Evolutionary conservation across 2,329 filamentous ascomycete genomes (phyloP), one percentile per base, ranked within the genome.

Genomic region (Aspergillus sp.): DNA sequence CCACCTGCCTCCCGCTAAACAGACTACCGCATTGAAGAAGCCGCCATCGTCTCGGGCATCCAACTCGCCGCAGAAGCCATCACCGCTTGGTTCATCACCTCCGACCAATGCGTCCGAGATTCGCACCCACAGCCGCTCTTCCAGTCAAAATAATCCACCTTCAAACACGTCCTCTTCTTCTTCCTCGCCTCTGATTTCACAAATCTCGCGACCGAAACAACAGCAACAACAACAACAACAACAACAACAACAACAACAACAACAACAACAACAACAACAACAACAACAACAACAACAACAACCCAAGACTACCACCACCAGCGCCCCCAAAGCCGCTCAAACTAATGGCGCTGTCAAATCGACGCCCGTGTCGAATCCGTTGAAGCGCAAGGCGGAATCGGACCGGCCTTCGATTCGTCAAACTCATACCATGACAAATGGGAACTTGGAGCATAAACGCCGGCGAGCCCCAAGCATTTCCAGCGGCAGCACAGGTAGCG

Each of bases 71-170:
- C 78, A 76, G 58, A 83, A 83, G 46, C 80, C 80, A 2, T 83
- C 81, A 13, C 80, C 80, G 10, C 74, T 83, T 9, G 80, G 77
- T 7, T 79, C 78, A 5, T 82, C 81, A 2, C 79, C 79, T 19
- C 80, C 80, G 5, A 75, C 80, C 51, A 82, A 81, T 60, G 77
- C 77, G 23, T 82, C 80, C 17, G 79, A 83, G 58, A 68, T 78
- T 47, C 70, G 78, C 51, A 68, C 75, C 58, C 67, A 68, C 53
- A 64, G 53, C 44, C 65, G 66, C 37, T 68, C 69, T 41, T 69
- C 69, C 19, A 69, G 60, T 46, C 68, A 70, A 15, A 70, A 68
- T 45, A 67, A 71, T 19, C 69, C 37, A 12, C 19, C 37, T 19
- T 39, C 68, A 38, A 64, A 68, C 41, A 69, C 71, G 4, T 73